Evolutionary conservation across 495 filamentous ascomycete species (phyloP).

Genomic region (Tetracladium marchalianum): DNA sequence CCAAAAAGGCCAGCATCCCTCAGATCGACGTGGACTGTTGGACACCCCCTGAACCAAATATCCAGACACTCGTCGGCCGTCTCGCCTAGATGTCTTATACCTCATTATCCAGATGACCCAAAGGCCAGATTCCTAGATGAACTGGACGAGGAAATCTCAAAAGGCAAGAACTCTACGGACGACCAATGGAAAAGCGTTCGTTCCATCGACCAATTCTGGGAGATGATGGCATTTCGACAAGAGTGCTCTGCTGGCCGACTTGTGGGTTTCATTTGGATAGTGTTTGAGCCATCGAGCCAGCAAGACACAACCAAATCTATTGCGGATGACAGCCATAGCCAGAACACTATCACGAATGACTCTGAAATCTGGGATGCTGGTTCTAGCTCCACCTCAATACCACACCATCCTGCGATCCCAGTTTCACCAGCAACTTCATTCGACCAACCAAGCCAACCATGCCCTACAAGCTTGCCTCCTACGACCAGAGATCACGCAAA

Average conservation of each 20-base stretch:
- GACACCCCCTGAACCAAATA: constrained; percentile 47
- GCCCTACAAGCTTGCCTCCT: background rate
- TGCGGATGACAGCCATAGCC: constrained; percentile 9
- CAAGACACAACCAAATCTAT: constrained; percentile 3
- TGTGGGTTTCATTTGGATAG: constrained; percentile 91
- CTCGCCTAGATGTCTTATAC: constrained; percentile 79
- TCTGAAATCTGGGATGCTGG: background rate
- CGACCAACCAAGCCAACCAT: constrained; percentile 6
- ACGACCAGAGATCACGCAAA: background rate
- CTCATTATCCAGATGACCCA: constrained; percentile 89
- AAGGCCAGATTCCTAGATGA: constrained; percentile 88
- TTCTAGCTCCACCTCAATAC: background rate
- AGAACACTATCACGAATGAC: background rate
- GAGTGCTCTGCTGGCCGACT: constrained; percentile 87
- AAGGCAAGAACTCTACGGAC: constrained; percentile 30
- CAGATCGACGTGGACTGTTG: constrained; percentile 40
- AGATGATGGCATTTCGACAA: constrained; percentile 94
- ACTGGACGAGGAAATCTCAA: constrained; percentile 68
- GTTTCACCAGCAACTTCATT: constrained; percentile 12
- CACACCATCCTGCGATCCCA: background rate
- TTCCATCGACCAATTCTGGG: constrained; percentile 89
- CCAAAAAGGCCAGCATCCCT: constrained; percentile 21
- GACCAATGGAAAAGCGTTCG: constrained; percentile 76
- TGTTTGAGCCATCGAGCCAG: constrained; percentile 48
- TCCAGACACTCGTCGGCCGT: constrained; percentile 46